Conservation (phyloP, 2,329 filamentous ascomycete genomes). For the Colletotrichum trifolii region DNA sequence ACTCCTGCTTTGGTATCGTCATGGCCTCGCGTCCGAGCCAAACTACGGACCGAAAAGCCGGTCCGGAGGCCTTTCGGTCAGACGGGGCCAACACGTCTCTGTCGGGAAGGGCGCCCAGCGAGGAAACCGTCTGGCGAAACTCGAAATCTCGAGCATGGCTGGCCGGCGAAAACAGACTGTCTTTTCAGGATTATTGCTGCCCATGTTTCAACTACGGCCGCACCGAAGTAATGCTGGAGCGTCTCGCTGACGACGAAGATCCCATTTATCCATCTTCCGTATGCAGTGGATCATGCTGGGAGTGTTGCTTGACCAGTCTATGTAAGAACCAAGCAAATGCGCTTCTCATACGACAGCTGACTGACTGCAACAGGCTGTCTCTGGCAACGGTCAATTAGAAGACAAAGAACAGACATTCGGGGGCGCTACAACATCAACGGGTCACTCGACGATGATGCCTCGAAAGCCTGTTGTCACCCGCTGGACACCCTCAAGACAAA, state of each 20-base stretch:
- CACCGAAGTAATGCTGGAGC: slow-evolving; percentile 26
- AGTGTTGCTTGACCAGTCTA: slow-evolving; percentile 7
- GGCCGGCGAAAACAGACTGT: slow-evolving; percentile 4
- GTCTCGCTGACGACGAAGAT: slow-evolving; percentile 26
- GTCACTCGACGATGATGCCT: slow-evolving; percentile 1
- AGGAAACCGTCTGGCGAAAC: neutral
- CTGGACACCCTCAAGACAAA: slow-evolving; percentile 22
- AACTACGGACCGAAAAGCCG: too few relatives aligned
- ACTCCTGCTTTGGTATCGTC: too few relatives aligned
- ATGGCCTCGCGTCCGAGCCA: too few relatives aligned
- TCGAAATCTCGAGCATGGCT: neutral
- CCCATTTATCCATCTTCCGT: slow-evolving; percentile 17
- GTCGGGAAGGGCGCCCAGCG: neutral
- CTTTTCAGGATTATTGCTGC: slow-evolving; percentile 7
- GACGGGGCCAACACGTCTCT: too few relatives aligned
- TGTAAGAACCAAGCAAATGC: neutral
- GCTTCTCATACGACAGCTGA: neutral
- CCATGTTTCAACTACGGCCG: slow-evolving; percentile 20
- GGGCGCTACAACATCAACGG: slow-evolving; percentile 25
- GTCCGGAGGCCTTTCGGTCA: too few relatives aligned
- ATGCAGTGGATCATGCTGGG: slow-evolving; percentile 21
- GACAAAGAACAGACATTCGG: slow-evolving; percentile 23
- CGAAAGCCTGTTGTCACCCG: slow-evolving; percentile 18
- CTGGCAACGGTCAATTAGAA: slow-evolving; percentile 7
- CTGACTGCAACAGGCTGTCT: slow-evolving; percentile 18